Evolutionary conservation across 2,329 filamentous ascomycete genomes (phyloP), one percentile per base, ranked within the genome.

Genomic region (Colletotrichum sp.): DNA sequence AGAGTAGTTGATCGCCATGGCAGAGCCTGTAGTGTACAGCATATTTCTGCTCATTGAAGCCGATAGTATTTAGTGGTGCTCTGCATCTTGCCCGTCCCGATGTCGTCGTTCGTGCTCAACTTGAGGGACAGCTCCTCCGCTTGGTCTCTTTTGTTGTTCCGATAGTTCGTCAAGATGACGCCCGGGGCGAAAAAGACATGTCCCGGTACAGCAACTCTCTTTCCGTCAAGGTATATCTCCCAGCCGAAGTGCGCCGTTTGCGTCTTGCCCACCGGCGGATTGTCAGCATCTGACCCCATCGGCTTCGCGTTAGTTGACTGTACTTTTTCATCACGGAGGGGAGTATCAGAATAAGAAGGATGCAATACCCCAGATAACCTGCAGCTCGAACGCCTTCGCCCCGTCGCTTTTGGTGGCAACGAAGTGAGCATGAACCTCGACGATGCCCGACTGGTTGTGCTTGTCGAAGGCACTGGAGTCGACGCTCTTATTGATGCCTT

Each of bases 61-160:
- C 39, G 5, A 1, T 2, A 44, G 39, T 44, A 44, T 2, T 2
- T 44, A 0, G 39, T 44, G 5, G 18, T 52, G 44, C 6, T 52
- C 3, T 52, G 18, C n/a, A 52, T 52, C 10, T 22, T 8, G 0
- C 44, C n/a, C n/a, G 39, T 52, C 0, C 44, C 44, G 1, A 52
- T 52, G 2, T 4, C n/a, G 0, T 2, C n/a, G n/a, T 0, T 52
- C 10, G 3, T 52, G n/a, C 44, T 8, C 44, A 52, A 1, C 2
- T 13, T 22, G 1, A 22, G n/a, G 1, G n/a, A 52, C 10, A 22
- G 6, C 0, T 22, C 44, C n/a, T 52, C 44, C 1, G 0, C 0
- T 1, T 52, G 44, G 0, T 52, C 5, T 13, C 44, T 52, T 1
- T 52, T 52, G 2, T 52, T 52, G 1, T 52, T 52, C 4, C n/a